Percentiles rank a stretch among this genome's conserved stretches.
Conservation (phyloP, 371 early-diverging fungal species). For the Mucor saturninus region DNA sequence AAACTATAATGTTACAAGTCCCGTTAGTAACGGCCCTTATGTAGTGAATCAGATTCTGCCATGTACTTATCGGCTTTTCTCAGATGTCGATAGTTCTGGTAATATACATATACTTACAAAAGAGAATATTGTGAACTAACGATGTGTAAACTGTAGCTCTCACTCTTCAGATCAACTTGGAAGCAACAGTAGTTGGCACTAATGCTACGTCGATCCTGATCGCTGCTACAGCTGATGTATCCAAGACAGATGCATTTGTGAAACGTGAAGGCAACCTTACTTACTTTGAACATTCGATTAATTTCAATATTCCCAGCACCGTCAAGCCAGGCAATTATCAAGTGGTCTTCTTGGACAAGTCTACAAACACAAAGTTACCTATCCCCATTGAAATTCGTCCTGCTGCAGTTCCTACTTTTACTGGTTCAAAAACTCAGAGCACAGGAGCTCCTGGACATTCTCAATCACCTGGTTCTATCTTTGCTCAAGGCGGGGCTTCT, state of each 20-base stretch:
- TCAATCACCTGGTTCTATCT: slow-evolving; percentile 36
- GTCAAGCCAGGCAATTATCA: slow-evolving; percentile 48
- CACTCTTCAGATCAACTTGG: slow-evolving; percentile 37
- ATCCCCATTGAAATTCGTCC: slow-evolving; percentile 55
- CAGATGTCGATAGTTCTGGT: slow-evolving; percentile 52
- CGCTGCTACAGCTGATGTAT: slow-evolving; percentile 44
- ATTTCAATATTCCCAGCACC: slow-evolving; percentile 43
- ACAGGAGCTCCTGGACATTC: slow-evolving; percentile 34
- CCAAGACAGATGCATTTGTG: slow-evolving; percentile 44
- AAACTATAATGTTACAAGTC: slow-evolving; percentile 53
- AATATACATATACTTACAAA: slow-evolving; percentile 12
- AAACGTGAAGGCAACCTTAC: slow-evolving; percentile 50
- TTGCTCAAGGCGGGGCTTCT: slow-evolving; percentile 37
- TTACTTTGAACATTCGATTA: slow-evolving; percentile 55
- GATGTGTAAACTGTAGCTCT: slow-evolving; percentile 24
- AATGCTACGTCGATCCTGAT: slow-evolving; percentile 35
- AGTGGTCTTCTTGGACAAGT: slow-evolving; percentile 43
- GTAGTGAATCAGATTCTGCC: slow-evolving; percentile 53
- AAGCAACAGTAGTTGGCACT: slow-evolving; percentile 15
- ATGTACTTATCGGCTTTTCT: slow-evolving; percentile 51
- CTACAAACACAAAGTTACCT: slow-evolving; percentile 48
- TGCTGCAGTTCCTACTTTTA: slow-evolving; percentile 38
- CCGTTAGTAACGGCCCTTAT: slow-evolving; percentile 45
- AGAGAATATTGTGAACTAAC: not conserved
- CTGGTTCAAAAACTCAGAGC: slow-evolving; percentile 24